Evolutionary conservation across 2,329 filamentous ascomycete species (phyloP), one percentile per base, ranked within the genome.

Genomic region (Cladosporium sp.): DNA sequence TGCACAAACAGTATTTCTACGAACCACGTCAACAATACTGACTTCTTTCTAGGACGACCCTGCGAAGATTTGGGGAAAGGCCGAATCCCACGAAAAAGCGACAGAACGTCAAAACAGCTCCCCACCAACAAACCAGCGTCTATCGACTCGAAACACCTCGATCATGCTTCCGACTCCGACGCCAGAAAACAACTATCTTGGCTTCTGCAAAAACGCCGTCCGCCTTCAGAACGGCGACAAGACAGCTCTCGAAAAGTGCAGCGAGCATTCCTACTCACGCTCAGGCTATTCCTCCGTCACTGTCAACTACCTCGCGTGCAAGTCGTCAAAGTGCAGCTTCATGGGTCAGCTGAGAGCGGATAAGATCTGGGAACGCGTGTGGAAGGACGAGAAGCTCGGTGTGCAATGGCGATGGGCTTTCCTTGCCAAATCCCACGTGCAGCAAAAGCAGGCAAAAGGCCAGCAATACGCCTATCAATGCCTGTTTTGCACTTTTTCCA

Each of bases 191-290:
- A 57, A 65, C 13, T 67, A 63, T 50, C 56, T 64, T 3, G 64
- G 64, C 3, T 76, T 76, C 63, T 77, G 74, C 64, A 74, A 74
- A 61, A 67, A 68, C 8, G 72, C 72, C 4, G 73, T 69, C 66
- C 69, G 71, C 30, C 53, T 66, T 3, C 63, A 68, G 41, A 71
- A 68, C 40, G 60, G 63, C 15, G 60, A 64, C 51, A 62, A 53
- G 47, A 53, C 48, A 5, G 54, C 68, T 2, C 65, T 73, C 55
- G 58, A 51, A 12, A 62, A 58, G 22, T 47, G 53, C 37, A 58
- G 58, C 27, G 59, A 64, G 36, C 48, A 57, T 51, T 52, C 47
- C 19, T 50, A 50, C 12, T 50, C 47, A n/a, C 34, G 43, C 13
- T 45, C 55, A 13, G 56, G 50, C 30, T 58, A 53, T 37, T 54